Percentiles rank a stretch among this genome's conserved stretches.
Conservation (phyloP, 169 alveolate species). For the Plasmodium chabaudi region DNA sequence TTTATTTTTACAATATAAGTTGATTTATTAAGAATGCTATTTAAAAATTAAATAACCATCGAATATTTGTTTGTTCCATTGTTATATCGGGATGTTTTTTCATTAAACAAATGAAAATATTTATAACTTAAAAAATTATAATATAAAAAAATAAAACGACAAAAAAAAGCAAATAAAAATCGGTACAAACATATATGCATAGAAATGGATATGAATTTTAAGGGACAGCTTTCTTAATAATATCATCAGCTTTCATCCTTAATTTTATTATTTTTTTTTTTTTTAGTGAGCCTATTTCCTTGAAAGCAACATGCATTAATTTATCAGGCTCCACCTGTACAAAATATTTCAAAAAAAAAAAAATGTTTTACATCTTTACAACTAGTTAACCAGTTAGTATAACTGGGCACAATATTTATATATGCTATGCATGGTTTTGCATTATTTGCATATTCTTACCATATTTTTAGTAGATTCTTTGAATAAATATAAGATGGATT, state of each 20-base stretch:
- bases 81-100: neutral
- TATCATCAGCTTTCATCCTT: conserved; percentile 78
- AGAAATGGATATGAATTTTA: neutral
- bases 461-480: conserved; percentile 79
- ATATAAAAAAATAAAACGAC: conserved; percentile 13
- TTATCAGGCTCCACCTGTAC: conserved; percentile 83
- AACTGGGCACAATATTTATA: neutral
- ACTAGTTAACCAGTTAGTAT: no score
- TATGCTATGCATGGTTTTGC: no score
- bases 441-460: conserved; percentile 26
- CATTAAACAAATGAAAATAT: conserved; percentile 38
- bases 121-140: conserved; percentile 52
- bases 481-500: conserved; percentile 78
- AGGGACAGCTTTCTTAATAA: conserved; percentile 31
- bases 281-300: conserved; percentile 81
- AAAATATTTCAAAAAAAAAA: neutral
- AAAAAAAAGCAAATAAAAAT: conserved; percentile 1
- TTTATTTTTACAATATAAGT: neutral
- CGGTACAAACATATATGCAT: conserved; percentile 1
- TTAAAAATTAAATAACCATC: neutral
- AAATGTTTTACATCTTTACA: neutral
- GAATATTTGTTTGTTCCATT: neutral
- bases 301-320: conserved; percentile 82
- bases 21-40: neutral
- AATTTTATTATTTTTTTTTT: conserved; percentile 80